A percentile compares a stretch with the other conserved stretches of the same genome.
Conservation (phyloP, 345 rosid genomes). For the Aquilaria malaccensis region DNA sequence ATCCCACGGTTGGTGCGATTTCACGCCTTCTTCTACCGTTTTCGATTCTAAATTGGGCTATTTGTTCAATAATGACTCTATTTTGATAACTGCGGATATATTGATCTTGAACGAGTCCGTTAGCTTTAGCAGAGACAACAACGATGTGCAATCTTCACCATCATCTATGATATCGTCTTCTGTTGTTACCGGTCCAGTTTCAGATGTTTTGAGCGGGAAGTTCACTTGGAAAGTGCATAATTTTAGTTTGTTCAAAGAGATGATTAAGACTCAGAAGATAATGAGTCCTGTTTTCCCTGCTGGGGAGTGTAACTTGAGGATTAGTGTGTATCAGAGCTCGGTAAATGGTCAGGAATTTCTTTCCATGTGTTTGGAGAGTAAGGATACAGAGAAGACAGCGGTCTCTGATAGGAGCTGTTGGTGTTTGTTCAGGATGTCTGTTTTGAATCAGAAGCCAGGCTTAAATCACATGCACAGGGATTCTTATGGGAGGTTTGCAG, state of each 20-base stretch:
- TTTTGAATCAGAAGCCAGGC: slow-evolving; percentile 86
- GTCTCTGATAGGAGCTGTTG: slow-evolving; percentile 86
- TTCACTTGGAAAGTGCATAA: slow-evolving; percentile 91
- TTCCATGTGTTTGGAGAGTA: slow-evolving; percentile 98
- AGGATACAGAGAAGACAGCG: slow-evolving; percentile 71
- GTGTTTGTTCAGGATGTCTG: slow-evolving; percentile 98
- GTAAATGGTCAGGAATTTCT: slow-evolving; percentile 76
- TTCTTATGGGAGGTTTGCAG: slow-evolving; percentile 88
- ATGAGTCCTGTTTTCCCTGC: slow-evolving; percentile 98
- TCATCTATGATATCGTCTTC: slow-evolving; percentile 38
- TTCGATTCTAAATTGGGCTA: slow-evolving; percentile 84
- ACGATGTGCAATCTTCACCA: slow-evolving; percentile 48
- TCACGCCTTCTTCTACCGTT: slow-evolving; percentile 73
- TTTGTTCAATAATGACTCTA: slow-evolving; percentile 56
- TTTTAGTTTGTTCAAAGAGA: slow-evolving; percentile 88
- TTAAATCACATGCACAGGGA: slow-evolving; percentile 89
- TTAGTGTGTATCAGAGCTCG: slow-evolving; percentile 87
- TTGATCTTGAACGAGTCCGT: slow-evolving; percentile 82
- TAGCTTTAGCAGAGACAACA: slow-evolving; percentile 73
- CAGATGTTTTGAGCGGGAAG: slow-evolving; percentile 88
- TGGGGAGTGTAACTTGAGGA: slow-evolving; percentile 90
- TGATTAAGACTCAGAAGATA: slow-evolving; percentile 97
- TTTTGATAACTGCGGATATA: slow-evolving; percentile 85
- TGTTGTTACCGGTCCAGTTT: slow-evolving; percentile 48
- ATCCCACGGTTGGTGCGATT: slow-evolving; percentile 99